A percentile compares a stretch with the other conserved stretches of the same genome.
These are phyloP conservation scores for Phytophthora colocasiae DNA, from an alignment of 352 stramenopile species.

Conservation along the genomic window DNA sequence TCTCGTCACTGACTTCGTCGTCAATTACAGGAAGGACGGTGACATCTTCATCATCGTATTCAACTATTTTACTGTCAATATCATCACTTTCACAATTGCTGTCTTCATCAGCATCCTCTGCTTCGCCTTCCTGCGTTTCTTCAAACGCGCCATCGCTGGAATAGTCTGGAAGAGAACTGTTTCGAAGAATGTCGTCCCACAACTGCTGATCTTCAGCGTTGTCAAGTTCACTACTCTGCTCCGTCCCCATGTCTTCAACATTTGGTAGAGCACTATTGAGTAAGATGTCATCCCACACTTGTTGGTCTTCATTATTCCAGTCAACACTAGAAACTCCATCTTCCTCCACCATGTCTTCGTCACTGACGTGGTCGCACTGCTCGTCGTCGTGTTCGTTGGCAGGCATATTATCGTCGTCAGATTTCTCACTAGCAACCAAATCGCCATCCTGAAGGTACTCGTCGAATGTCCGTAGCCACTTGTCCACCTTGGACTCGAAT, in stretches of 20 bases:
- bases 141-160: neutral
- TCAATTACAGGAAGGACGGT: neutral
- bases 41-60: neutral
- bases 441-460: neutral
- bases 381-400: neutral
- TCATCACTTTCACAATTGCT: too few relatives aligned
- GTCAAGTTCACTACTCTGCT: neutral
- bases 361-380: too few relatives aligned
- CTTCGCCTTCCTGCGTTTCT: too few relatives aligned
- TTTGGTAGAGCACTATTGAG: neutral
- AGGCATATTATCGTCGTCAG: neutral
- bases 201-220: constrained; percentile 1
- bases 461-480: constrained; percentile 8
- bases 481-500: constrained; percentile 11
- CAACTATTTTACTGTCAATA: too few relatives aligned
- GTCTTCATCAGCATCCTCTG: too few relatives aligned
- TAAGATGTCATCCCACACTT: neutral
- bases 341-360: neutral
- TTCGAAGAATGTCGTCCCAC: neutral
- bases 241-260: neutral
- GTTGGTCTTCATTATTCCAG: constrained; percentile 1
- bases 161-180: neutral
- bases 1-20: neutral
- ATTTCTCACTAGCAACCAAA: neutral
- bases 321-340: neutral